These are phyloP conservation scores for Solanum gandarillasii DNA, from an alignment of 257 asterid genomes.

Conservation along the genomic window DNA sequence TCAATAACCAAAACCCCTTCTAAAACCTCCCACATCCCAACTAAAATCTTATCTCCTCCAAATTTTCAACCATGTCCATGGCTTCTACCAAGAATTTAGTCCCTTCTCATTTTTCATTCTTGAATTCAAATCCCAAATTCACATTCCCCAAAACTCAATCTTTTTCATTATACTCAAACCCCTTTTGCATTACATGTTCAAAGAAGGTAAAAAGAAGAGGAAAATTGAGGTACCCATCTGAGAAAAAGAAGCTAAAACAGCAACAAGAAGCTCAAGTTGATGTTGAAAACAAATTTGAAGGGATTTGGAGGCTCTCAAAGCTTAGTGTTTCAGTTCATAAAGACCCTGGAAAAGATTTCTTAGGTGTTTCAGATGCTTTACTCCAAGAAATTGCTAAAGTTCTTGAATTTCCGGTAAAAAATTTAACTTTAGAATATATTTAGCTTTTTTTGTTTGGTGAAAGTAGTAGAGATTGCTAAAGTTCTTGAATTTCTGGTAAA, in stretches of 20 bases:
- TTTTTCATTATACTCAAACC: slow-evolving; percentile 7
- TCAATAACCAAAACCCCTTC: background rate
- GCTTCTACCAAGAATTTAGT: slow-evolving; percentile 20
- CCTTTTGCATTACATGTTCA: slow-evolving; percentile 31
- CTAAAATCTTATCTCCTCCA: background rate
- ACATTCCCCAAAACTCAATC: slow-evolving; percentile 6
- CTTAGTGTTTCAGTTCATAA: slow-evolving; percentile 58
- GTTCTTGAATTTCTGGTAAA: background rate
- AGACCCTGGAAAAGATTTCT: slow-evolving; percentile 89
- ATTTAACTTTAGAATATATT: background rate
- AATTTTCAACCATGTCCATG: slow-evolving; percentile 21
- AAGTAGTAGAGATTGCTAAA: background rate
- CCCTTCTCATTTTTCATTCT: slow-evolving; percentile 17
- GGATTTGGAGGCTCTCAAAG: slow-evolving; percentile 77
- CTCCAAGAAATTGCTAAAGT: slow-evolving; percentile 68
- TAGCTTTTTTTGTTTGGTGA: background rate
- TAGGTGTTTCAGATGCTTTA: slow-evolving; percentile 58
- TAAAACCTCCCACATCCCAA: background rate
- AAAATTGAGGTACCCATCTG: slow-evolving; percentile 87
- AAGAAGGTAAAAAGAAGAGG: slow-evolving; percentile 67
- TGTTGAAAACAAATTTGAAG: slow-evolving; percentile 27
- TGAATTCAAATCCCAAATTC: slow-evolving; percentile 13
- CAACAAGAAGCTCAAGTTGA: slow-evolving; percentile 24
- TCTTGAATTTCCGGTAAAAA: slow-evolving; percentile 78
- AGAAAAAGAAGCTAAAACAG: slow-evolving; percentile 61